Evolutionary conservation across 169 alveolate genomes (phyloP), one percentile per base, ranked within the genome.

Genomic region (Plasmodium blacklocki): DNA sequence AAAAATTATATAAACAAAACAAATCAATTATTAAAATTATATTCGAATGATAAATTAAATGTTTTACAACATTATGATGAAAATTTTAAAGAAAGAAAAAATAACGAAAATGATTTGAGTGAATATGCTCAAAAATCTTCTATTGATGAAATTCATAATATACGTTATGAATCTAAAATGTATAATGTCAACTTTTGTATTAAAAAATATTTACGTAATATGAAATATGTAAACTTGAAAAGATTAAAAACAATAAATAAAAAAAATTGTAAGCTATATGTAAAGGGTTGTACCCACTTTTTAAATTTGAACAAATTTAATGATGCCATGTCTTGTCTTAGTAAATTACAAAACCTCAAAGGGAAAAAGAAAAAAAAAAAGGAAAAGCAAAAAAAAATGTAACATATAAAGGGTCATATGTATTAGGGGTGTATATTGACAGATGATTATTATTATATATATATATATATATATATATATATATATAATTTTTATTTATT

Each of bases 191-290:
- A 56, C 59, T 83, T 12, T 68, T 83, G 91, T 23, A 68, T 83
- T 15, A 83, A 47, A 21, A 83, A 67, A 49, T 83, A 83, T 63
- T 60, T 83, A 43, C 26, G 59, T 83, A 70, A 68, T 54, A 83
- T 83, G 91, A 70, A 29, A 45, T 56, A 80, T 49, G 70, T 72
- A 15, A 80, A 80, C 45, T 80, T 80, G 52, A 80, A 80, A 80
- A 80, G 67, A 56, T 80, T 68, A 15, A 80, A 80, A 67, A 80
- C 67, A 67, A 29, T 80, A 26, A 80, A 80, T 45, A 67, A 63
- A 68, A 50, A 15, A n/a, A 80, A 80, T 80, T 52, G 56, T 68
- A 80, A 80, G 5, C 32, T 59, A 72, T 80, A 80, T 56, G 85
- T 80, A 23, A 32, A 67, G 50, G 32, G 83, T 23, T 80, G 90